Evolutionary conservation across 148 eudicot genomes (phyloP).

Genomic region (Oxyria digyna): DNA sequence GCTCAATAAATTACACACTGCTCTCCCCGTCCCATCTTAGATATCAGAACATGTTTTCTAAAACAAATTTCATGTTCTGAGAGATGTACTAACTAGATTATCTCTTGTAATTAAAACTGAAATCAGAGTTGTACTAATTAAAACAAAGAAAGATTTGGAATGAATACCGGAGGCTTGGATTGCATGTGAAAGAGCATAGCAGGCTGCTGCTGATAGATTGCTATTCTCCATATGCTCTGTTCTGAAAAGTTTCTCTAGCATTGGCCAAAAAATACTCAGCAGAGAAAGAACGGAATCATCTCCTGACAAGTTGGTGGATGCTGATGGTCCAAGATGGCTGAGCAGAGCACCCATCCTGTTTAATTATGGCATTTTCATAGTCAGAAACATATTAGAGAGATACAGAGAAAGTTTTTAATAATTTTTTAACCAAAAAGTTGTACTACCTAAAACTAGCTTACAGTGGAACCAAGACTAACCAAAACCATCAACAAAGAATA

Average conservation of each 20-base stretch:
- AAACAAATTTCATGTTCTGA: not conserved
- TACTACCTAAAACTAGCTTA: not conserved
- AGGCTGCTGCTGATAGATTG: conserved; percentile 68
- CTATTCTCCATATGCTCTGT: conserved; percentile 71
- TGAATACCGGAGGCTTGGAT: conserved; percentile 70
- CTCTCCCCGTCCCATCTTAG: not conserved
- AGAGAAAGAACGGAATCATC: conserved; percentile 53
- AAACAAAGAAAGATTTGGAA: not conserved
- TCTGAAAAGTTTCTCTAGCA: conserved; percentile 73
- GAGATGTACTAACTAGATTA: not conserved
- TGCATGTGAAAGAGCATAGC: conserved; percentile 85
- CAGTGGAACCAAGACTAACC: not conserved
- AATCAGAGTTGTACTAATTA: not conserved
- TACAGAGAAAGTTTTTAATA: not conserved
- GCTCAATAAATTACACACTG: not conserved
- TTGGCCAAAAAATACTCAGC: conserved; percentile 74
- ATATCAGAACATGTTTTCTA: conserved; percentile 1
- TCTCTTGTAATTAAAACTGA: not conserved
- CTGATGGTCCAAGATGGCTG: conserved; percentile 48
- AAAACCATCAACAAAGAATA: not conserved
- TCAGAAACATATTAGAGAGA: not conserved
- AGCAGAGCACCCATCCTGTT: conserved; percentile 79
- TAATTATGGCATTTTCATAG: not conserved
- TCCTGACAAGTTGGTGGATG: conserved; percentile 26
- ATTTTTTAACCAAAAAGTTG: not conserved